These are phyloP conservation scores for Pichia ethanolica DNA, from an alignment of 805 yeast species.

Conservation along the genomic window DNA sequence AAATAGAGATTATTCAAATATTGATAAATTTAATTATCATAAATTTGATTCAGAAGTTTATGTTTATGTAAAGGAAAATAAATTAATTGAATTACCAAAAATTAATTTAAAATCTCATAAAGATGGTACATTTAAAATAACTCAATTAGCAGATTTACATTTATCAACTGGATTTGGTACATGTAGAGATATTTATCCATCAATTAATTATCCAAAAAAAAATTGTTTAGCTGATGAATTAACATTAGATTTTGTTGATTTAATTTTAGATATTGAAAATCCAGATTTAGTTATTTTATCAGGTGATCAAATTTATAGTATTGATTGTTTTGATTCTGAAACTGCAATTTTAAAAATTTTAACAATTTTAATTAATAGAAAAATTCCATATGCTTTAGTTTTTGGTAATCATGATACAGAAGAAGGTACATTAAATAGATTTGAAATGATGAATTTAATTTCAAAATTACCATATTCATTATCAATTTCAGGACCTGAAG, in stretches of 20 bases:
- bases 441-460: constrained; percentile 51
- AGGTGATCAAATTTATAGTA: constrained; percentile 90
- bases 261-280: constrained; percentile 60
- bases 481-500: constrained; percentile 54
- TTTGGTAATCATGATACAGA: constrained; percentile 96
- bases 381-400: constrained; percentile 77
- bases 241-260: constrained; percentile 53
- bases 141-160: constrained; percentile 90
- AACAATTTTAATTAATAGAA: constrained; percentile 53
- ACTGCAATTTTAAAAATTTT: constrained; percentile 71
- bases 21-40: constrained; percentile 7
- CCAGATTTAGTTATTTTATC: constrained; percentile 85
- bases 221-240: constrained; percentile 74
- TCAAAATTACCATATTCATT: constrained; percentile 60
- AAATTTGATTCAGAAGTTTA: constrained; percentile 11
- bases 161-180: constrained; percentile 76
- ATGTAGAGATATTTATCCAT: constrained; percentile 70
- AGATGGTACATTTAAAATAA: constrained; percentile 59
- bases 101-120: constrained; percentile 32
- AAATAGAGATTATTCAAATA: background rate
- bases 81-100: constrained; percentile 18
- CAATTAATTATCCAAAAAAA: constrained; percentile 26
- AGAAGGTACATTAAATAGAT: constrained; percentile 64
- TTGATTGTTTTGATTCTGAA: constrained; percentile 68
- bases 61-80: constrained; percentile 8